phyloP scores from a whole-genome alignment of 164 flowering plant species.

The Magnolia changhungtana region DNA sequence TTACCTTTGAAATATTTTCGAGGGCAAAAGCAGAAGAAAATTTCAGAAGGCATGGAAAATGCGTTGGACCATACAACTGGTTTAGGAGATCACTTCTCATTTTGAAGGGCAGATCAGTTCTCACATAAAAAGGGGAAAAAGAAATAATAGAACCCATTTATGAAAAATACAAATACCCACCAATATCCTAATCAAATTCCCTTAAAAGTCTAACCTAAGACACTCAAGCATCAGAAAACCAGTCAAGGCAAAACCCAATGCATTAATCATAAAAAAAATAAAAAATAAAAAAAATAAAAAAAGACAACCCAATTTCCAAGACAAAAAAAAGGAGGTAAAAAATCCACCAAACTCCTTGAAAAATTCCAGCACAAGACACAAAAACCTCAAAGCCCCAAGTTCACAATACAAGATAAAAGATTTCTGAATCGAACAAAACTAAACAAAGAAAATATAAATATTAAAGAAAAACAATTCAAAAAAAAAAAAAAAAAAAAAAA shows the following conservation, averaged over 20 bases:
- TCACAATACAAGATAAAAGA: background rate
- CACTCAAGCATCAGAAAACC: background rate
- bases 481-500: no score
- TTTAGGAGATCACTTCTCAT: background rate
- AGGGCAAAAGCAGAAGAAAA: no score
- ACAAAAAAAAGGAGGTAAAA: background rate
- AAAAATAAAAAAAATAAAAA: no score
- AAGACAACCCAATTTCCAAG: background rate
- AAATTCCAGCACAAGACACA: background rate
- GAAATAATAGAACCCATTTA: background rate
- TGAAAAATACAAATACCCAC: background rate
- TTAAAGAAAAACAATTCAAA: background rate
- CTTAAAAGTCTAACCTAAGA: background rate
- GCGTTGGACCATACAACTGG: no score
- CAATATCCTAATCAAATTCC: background rate
- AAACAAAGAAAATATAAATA: background rate
- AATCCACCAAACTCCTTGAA: conserved; percentile 2
- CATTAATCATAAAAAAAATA: background rate
- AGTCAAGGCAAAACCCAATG: background rate
- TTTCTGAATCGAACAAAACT: background rate
- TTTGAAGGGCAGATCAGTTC: background rate
- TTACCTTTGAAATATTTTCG: no score
- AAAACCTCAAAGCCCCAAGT: background rate
- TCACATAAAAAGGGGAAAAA: background rate
- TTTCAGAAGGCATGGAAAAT: no score